Evolutionary conservation across 2,329 filamentous ascomycete genomes (phyloP).

Genomic region (Xylogone sp.): DNA sequence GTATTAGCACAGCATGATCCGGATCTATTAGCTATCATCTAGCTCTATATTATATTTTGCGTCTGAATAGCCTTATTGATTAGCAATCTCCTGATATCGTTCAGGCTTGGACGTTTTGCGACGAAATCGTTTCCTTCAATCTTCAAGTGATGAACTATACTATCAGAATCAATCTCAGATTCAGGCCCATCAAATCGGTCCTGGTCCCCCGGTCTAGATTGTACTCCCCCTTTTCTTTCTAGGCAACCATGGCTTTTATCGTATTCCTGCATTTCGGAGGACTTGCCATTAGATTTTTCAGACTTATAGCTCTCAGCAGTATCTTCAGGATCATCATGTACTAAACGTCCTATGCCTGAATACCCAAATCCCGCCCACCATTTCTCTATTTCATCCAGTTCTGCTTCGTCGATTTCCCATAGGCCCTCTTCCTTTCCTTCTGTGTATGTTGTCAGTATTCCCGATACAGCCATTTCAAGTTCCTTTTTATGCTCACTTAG

Average conservation of each 20-base stretch:
- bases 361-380: constrained; percentile 21
- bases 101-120: constrained; percentile 1
- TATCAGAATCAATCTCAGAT: constrained; percentile 18
- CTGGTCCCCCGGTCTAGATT: constrained; percentile 3
- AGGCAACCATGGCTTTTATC: background rate
- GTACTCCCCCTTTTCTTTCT: background rate
- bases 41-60: background rate
- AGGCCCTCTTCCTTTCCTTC: constrained; percentile 22
- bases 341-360: constrained; percentile 2
- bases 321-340: background rate
- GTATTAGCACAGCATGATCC: no score
- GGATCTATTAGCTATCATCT: background rate
- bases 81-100: constrained; percentile 4
- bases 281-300: background rate
- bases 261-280: background rate
- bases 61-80: background rate
- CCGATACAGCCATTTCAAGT: constrained; percentile 61
- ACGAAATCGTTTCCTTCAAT: background rate
- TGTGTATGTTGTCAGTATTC: constrained; percentile 45
- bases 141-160: background rate
- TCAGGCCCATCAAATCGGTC: constrained; percentile 19
- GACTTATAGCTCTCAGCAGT: background rate
- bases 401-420: constrained; percentile 13
- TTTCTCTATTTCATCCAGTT: constrained; percentile 15
- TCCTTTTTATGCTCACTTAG: constrained; percentile 59